Percentiles rank a stretch among this genome's conserved stretches.
Conservation (phyloP, 306 rosid genomes). For the Phaseolus lunatus region DNA sequence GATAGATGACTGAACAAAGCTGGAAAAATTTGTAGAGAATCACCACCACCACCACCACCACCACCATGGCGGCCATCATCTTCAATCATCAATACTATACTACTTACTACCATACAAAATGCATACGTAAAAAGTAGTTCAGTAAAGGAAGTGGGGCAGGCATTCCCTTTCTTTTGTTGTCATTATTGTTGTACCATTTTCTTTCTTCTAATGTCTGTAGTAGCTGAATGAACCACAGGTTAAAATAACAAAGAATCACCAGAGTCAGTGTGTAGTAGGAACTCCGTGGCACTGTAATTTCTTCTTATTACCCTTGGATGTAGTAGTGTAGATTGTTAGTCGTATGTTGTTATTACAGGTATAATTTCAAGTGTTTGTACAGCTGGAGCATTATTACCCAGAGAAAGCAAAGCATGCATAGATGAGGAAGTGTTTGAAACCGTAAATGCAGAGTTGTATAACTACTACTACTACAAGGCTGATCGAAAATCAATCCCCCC, state of each 20-base stretch:
- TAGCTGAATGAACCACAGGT: constrained; percentile 83
- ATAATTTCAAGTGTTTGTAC: constrained; percentile 62
- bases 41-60: constrained; percentile 48
- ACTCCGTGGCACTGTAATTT: constrained; percentile 59
- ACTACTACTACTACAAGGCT: constrained; percentile 52
- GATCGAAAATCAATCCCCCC: constrained; percentile 47
- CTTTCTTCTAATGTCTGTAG: constrained; percentile 58
- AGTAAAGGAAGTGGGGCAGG: constrained; percentile 75
- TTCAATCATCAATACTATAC: constrained; percentile 63
- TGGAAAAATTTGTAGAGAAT: constrained; percentile 66
- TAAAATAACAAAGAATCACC: constrained; percentile 50
- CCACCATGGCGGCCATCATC: constrained; percentile 39
- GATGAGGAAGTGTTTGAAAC: constrained; percentile 38
- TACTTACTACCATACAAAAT: constrained; percentile 86
- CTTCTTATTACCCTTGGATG: constrained; percentile 40
- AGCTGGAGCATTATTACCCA: constrained; percentile 62
- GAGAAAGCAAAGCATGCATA: constrained; percentile 28
- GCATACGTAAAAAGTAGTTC: constrained; percentile 76
- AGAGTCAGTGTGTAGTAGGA: constrained; percentile 55
- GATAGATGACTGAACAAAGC: constrained; percentile 54
- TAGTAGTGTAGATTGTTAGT: constrained; percentile 51
- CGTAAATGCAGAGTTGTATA: constrained; percentile 42
- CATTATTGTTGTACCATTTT: constrained; percentile 63
- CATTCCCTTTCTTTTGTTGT: constrained; percentile 54
- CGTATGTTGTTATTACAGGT: constrained; percentile 50